Base-by-base conservation (phyloP, 768 basidiomycete genomes). In the Suillus brevipes region DNA sequence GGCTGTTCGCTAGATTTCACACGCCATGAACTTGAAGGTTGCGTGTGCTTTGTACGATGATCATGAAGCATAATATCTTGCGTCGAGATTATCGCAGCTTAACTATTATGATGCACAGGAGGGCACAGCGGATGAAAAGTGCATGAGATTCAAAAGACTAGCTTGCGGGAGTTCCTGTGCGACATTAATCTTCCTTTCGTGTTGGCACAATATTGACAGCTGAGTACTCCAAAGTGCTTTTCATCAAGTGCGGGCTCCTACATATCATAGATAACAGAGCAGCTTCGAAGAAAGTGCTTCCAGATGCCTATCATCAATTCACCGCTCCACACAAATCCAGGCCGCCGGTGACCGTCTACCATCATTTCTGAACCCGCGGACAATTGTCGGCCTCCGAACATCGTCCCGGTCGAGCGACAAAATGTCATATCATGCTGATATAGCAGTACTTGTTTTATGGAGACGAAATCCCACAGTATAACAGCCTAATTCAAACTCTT, bases 341-440 rank as follows among this genome's bases (percentile, higher is more conserved):
- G 52, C 28, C 4, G 31, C 18, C 52, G 52, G 8, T 34, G 31
- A 31, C 4, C 5, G 18, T 9, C 16, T 20, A 20, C 18, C 16
- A 18, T 8, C 25, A 52, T 28, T 31, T 28, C 50, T 47, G 45
- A 50, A 25, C 50, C 28, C 50, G 25, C 28, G 50, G 50, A 52
- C 25, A 47, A 52, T 52, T 57, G 36, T 57, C 55, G 13, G 55
- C 55, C 13, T 58, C 23, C 37, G 56, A 58, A 38, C 37, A 58
- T 38, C 5, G 6, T 38, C 37, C 56, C 56, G 55, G 36, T 37
- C 36, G 34, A 37, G 55, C 36, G 56, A 23, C 37, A 58, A n/a
- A 38, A 58, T 8, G 23, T 4, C 10, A 18, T 31, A 12, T 53
- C 52, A 53, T 31, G 16, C 12, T 53, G 52, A 34, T 6, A 7